A percentile compares a stretch with the other conserved stretches of the same genome.
Evolutionary conservation across 1,139 yeast species (phyloP).

Genomic region (Taphrina flavorubra): DNA sequence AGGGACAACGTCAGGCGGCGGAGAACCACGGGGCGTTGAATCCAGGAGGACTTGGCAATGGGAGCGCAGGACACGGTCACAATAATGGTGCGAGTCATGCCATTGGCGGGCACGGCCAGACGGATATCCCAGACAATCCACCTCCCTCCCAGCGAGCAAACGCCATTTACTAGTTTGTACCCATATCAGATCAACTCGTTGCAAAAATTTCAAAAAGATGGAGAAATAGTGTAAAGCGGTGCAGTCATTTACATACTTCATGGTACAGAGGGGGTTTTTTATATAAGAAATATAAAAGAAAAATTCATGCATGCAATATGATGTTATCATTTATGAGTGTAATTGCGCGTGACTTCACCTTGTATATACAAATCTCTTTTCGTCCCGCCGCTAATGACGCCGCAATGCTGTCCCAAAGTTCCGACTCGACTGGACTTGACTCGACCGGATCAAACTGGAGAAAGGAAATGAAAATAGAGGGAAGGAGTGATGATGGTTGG

Average conservation of each 20-base stretch:
- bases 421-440: too few relatives aligned
- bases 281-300: too few relatives aligned
- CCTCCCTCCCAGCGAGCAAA: constrained; percentile 21
- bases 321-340: neutral
- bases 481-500: too few relatives aligned
- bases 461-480: too few relatives aligned
- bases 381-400: too few relatives aligned
- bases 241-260: too few relatives aligned
- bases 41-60: neutral
- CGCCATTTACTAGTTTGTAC: neutral
- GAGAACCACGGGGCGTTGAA: constrained; percentile 4
- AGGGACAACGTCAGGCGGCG: constrained; percentile 25
- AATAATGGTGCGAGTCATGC: neutral
- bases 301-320: neutral
- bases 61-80: neutral
- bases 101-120: constrained; percentile 5
- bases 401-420: too few relatives aligned
- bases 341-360: too few relatives aligned
- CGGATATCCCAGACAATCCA: constrained; percentile 10
- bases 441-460: too few relatives aligned
- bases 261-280: too few relatives aligned
- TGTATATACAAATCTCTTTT: too few relatives aligned
- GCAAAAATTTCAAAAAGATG: too few relatives aligned
- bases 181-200: neutral
- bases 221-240: neutral